Evolutionary conservation across 768 basidiomycete genomes (phyloP).

Genomic region (Agaricus subrufescens): DNA sequence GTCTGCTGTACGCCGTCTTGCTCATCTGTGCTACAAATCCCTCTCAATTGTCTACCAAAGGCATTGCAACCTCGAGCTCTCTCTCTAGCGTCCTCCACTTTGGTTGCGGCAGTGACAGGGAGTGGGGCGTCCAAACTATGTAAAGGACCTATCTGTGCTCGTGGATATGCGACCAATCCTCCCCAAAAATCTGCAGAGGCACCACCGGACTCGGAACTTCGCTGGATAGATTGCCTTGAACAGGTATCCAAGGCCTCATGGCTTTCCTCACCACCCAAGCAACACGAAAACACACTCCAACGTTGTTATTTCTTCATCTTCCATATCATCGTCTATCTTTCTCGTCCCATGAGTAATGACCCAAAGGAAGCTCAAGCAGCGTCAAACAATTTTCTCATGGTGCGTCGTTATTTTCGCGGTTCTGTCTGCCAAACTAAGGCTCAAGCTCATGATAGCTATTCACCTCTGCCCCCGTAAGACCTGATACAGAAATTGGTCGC

Average conservation of each 20-base stretch:
- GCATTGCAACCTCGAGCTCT: neutral
- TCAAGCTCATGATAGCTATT: constrained; percentile 2
- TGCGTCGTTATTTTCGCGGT: neutral
- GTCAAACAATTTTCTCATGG: neutral
- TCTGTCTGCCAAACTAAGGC: neutral
- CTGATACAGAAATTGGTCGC: constrained; percentile 10
- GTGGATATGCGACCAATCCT: neutral
- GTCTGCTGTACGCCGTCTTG: neutral
- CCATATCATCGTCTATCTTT: constrained; percentile 8
- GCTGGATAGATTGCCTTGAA: constrained; percentile 10
- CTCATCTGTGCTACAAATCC: neutral
- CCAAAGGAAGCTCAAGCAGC: neutral
- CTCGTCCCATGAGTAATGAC: neutral
- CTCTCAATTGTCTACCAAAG: neutral
- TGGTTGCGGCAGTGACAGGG: neutral
- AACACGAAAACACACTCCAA: constrained; percentile 3
- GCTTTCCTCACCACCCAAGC: constrained; percentile 1
- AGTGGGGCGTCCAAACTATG: neutral
- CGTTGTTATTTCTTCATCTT: constrained; percentile 5
- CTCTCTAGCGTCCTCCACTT: neutral
- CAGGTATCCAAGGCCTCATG: constrained; percentile 1
- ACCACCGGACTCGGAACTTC: neutral
- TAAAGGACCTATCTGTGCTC: neutral
- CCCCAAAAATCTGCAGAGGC: neutral
- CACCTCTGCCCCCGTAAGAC: neutral